These are phyloP conservation scores for Colletotrichum simmondsii DNA, from an alignment of 2,329 filamentous ascomycete species.

Conservation along the genomic window DNA sequence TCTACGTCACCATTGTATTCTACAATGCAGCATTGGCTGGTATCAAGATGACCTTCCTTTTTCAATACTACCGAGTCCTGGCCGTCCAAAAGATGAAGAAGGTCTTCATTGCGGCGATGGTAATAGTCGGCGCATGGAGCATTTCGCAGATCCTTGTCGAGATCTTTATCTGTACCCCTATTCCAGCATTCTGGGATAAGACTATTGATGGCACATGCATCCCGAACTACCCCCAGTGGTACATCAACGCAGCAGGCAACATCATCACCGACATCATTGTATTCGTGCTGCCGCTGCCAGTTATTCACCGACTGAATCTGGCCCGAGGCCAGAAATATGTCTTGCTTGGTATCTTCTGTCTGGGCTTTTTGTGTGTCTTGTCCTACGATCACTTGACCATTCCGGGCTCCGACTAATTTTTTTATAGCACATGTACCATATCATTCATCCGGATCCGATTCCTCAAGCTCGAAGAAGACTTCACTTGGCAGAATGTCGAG, in stretches of 20 bases:
- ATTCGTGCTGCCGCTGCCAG: slow-evolving; percentile 35
- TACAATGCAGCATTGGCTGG: slow-evolving; percentile 43
- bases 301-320: slow-evolving; percentile 32
- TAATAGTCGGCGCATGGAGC: slow-evolving; percentile 42
- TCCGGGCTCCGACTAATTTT: not conserved
- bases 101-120: slow-evolving; percentile 40
- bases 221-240: slow-evolving; percentile 36
- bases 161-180: slow-evolving; percentile 41
- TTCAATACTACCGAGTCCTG: slow-evolving; percentile 50
- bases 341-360: slow-evolving; percentile 40
- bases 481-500: slow-evolving; percentile 39
- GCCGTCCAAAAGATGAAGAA: slow-evolving; percentile 41
- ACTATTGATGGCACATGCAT: slow-evolving; percentile 37
- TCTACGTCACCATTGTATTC: slow-evolving; percentile 44
- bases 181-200: slow-evolving; percentile 41
- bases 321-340: slow-evolving; percentile 34
- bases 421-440: slow-evolving; percentile 37
- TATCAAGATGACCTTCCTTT: slow-evolving; percentile 48
- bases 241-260: slow-evolving; percentile 40
- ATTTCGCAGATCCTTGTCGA: slow-evolving; percentile 40
- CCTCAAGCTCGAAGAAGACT: slow-evolving; percentile 34
- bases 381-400: not conserved
- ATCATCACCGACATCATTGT: slow-evolving; percentile 35
- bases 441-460: slow-evolving; percentile 40
- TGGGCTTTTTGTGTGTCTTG: slow-evolving; percentile 35